A percentile compares a stretch with the other conserved stretches of the same genome.
phyloP scores from a whole-genome alignment of 225 moss, liverwort and hornwort species.

The Takakia lepidozioides region DNA sequence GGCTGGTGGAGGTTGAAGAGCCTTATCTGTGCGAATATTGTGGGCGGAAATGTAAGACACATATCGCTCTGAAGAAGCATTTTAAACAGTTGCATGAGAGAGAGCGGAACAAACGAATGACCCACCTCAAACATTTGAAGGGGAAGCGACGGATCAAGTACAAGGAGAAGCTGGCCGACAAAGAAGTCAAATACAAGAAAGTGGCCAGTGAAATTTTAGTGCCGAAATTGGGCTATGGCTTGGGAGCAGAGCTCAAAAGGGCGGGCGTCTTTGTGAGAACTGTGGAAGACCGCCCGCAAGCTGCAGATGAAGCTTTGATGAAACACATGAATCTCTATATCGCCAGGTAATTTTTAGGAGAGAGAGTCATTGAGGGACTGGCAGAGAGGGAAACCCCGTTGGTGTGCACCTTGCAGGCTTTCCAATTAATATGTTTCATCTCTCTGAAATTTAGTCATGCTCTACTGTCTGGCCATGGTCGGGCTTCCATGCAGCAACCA shows the following conservation, averaged over 20 bases:
- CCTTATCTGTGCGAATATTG: conserved; percentile 75
- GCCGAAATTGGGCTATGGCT: conserved; percentile 73
- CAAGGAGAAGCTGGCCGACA: conserved; percentile 45
- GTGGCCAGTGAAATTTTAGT: conserved; percentile 56
- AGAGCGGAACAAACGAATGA: conserved; percentile 74
- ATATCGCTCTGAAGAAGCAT: conserved; percentile 69
- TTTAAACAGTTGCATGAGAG: conserved; percentile 93
- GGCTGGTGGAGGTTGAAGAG: conserved; percentile 41
- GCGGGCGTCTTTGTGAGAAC: conserved; percentile 79
- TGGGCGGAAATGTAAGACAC: conserved; percentile 59
- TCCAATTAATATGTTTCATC: too few species aligned
- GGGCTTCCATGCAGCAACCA: too few species aligned
- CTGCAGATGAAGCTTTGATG: conserved; percentile 82
- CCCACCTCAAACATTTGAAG: conserved; percentile 46
- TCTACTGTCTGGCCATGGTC: too few species aligned
- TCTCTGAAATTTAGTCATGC: too few species aligned
- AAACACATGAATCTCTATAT: conserved; percentile 78
- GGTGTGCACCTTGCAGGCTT: too few species aligned
- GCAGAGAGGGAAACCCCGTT: too few species aligned
- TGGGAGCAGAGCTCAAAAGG: conserved; percentile 68
- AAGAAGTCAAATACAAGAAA: conserved; percentile 59
- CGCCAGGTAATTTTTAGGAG: conserved; percentile 25
- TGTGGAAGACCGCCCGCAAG: conserved; percentile 83
- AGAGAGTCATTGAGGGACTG: too few species aligned
- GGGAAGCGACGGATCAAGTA: conserved; percentile 56